Conservation (phyloP, 2,329 filamentous ascomycete genomes). For the Fusarium sp. region DNA sequence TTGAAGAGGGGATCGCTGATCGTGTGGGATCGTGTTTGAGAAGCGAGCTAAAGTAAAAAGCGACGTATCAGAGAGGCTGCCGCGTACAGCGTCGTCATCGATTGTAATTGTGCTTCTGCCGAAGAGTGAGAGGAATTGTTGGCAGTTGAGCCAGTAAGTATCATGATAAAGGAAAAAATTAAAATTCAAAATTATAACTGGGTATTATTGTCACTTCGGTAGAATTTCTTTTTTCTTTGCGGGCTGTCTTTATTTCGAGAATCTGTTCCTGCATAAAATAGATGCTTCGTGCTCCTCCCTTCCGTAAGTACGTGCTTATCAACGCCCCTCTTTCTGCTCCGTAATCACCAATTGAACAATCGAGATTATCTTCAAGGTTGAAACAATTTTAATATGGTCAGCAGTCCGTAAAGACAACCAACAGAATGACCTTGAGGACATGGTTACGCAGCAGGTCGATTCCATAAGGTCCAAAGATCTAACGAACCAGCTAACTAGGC, state of each 20-base stretch:
- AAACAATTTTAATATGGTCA: constrained; percentile 22
- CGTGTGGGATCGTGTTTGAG: constrained; percentile 21
- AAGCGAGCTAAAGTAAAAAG: constrained; percentile 10
- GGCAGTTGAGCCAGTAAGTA: no score
- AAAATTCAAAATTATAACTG: no score
- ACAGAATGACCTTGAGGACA: constrained; percentile 6
- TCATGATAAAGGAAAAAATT: neutral
- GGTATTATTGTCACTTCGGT: neutral
- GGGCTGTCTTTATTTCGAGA: neutral
- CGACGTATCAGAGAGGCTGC: constrained; percentile 26
- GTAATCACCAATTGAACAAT: constrained; percentile 24
- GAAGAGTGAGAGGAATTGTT: constrained; percentile 4
- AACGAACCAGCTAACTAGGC: constrained; percentile 30
- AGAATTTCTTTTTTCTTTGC: neutral
- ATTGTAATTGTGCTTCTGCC: constrained; percentile 21
- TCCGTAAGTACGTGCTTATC: constrained; percentile 18
- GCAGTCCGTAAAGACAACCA: neutral
- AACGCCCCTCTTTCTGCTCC: constrained; percentile 10
- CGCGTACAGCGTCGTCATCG: constrained; percentile 38
- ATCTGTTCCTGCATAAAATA: constrained; percentile 31
- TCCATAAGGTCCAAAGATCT: constrained; percentile 13
- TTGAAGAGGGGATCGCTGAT: constrained; percentile 27
- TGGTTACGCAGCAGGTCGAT: constrained; percentile 24
- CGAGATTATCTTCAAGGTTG: constrained; percentile 36
- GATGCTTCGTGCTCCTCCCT: constrained; percentile 8